These are phyloP conservation scores for Hanseniaspora uvarum DNA, from an alignment of 1,139 yeast genomes.

Conservation along the genomic window DNA sequence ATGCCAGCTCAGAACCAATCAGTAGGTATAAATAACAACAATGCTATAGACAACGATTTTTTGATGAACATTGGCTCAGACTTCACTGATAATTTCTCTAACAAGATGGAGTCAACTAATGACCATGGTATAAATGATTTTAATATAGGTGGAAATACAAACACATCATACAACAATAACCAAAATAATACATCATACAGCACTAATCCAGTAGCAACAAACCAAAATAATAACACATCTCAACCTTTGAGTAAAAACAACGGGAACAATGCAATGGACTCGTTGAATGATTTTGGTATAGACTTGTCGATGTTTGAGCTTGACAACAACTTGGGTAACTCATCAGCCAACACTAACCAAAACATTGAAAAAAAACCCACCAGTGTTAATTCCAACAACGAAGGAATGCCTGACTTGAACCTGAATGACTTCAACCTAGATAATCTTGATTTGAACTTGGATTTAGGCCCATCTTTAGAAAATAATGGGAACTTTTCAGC, in stretches of 20 bases:
- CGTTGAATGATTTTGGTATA: constrained; percentile 13
- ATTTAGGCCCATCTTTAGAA: neutral
- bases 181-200: too few species aligned
- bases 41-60: constrained; percentile 3
- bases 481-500: neutral
- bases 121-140: neutral
- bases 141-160: neutral
- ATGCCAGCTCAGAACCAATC: neutral
- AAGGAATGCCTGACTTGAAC: constrained; percentile 13
- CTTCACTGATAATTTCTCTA: neutral
- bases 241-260: neutral
- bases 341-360: neutral
- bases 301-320: constrained; percentile 16
- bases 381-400: neutral
- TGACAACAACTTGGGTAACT: constrained; percentile 1
- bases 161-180: neutral
- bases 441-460: constrained; percentile 14
- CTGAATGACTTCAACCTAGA: constrained; percentile 14
- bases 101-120: neutral
- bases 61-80: constrained; percentile 3
- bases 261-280: neutral
- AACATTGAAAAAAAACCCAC: neutral
- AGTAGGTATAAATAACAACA: neutral
- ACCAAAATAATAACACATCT: neutral
- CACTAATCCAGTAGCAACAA: neutral